phyloP scores from a whole-genome alignment of 140 eudicot species.

The Senecio squalidus region DNA sequence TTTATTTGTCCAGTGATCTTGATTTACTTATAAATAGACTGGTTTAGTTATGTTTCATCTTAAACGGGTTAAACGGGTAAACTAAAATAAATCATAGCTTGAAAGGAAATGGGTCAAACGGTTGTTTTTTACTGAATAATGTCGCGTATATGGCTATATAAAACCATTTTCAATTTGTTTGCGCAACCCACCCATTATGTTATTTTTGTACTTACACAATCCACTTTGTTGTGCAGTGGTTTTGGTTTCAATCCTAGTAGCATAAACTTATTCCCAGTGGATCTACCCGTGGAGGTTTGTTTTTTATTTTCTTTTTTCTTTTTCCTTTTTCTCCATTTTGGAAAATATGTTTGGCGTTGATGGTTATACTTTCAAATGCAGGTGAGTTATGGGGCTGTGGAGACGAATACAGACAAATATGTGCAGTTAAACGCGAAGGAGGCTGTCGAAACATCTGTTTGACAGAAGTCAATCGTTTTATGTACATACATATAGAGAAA shows the following conservation, averaged over 20 bases:
- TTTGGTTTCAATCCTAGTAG: slow-evolving; percentile 53
- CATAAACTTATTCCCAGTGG: slow-evolving; percentile 73
- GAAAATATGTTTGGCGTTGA: not conserved
- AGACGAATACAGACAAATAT: slow-evolving; percentile 18
- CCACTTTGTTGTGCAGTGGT: slow-evolving; percentile 45
- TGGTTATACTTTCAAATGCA: slow-evolving; percentile 24
- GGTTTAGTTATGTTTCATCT: not conserved
- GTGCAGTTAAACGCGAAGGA: slow-evolving; percentile 26
- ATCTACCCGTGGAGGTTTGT: slow-evolving; percentile 45
- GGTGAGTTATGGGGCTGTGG: slow-evolving; percentile 39
- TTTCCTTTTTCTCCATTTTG: not conserved
- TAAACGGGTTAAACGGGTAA: not conserved
- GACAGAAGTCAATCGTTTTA: slow-evolving; percentile 8
- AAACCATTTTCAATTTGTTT: no score
- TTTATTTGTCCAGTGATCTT: not conserved
- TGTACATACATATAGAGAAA: slow-evolving; percentile 32
- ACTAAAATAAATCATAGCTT: not conserved
- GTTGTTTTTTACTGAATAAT: not conserved
- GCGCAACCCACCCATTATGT: no score
- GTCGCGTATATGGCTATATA: no score
- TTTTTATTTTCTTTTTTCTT: not conserved
- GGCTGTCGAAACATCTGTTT: slow-evolving; percentile 26
- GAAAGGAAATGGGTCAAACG: not conserved
- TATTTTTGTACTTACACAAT: slow-evolving; percentile 6
- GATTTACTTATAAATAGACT: not conserved